These are phyloP conservation scores for Penicillium maclennaniae DNA, from an alignment of 495 filamentous ascomycete genomes.

Conservation along the genomic window DNA sequence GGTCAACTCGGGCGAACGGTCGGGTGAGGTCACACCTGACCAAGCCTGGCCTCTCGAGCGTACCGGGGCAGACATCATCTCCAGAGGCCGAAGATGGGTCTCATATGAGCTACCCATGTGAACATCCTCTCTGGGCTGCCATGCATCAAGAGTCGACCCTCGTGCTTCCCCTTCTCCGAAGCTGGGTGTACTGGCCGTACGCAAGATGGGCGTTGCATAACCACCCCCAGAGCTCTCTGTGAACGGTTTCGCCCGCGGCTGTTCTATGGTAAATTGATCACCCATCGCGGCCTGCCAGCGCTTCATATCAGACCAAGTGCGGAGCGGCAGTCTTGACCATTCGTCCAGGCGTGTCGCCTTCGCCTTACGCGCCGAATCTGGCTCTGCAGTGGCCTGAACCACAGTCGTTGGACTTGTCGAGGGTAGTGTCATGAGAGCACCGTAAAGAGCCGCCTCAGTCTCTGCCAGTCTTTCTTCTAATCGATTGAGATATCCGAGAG, in stretches of 20 bases:
- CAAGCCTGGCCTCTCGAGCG: constrained; percentile 6
- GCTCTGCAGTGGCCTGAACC: constrained; percentile 10
- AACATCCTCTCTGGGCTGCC: constrained; percentile 8
- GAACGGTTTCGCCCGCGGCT: not conserved
- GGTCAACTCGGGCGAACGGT: constrained; percentile 2
- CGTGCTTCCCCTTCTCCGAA: constrained; percentile 1
- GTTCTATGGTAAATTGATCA: constrained; percentile 15
- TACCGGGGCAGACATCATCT: constrained; percentile 6
- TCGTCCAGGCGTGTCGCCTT: constrained; percentile 27
- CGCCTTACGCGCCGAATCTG: constrained; percentile 14
- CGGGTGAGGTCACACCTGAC: constrained; percentile 10
- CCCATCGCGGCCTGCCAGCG: constrained; percentile 19
- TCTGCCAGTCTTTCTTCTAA: constrained; percentile 29
- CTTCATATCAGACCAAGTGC: constrained; percentile 19
- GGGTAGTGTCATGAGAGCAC: constrained; percentile 22
- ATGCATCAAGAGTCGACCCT: constrained; percentile 2
- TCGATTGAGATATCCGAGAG: constrained; percentile 28
- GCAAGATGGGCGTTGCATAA: constrained; percentile 4
- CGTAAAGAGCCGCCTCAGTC: constrained; percentile 27
- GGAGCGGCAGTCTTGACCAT: constrained; percentile 25
- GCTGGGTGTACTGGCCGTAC: not conserved
- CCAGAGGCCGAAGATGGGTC: constrained; percentile 3
- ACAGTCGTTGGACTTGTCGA: constrained; percentile 10
- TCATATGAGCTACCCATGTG: constrained; percentile 10
- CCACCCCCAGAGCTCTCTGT: not conserved